Evolutionary conservation across 1,139 yeast genomes (phyloP).

Genomic region (Yamadazyma friedrichii): DNA sequence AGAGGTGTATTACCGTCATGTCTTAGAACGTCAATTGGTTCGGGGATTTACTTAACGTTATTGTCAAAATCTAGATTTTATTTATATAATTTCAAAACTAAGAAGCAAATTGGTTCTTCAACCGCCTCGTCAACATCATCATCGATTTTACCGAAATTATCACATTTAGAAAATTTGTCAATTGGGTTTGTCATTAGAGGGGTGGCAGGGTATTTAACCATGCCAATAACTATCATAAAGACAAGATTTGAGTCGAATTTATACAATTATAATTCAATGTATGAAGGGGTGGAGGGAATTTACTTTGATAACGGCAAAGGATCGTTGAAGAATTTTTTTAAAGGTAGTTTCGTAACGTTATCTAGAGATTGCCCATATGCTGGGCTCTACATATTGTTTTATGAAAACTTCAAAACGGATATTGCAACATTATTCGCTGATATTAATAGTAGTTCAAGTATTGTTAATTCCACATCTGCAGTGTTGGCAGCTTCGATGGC

Average conservation of each 20-base stretch:
- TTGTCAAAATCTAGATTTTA: constrained; percentile 60
- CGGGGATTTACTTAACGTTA: constrained; percentile 79
- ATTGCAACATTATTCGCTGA: constrained; percentile 21
- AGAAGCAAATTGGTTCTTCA: not conserved
- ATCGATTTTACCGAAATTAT: constrained; percentile 61
- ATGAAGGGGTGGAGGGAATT: constrained; percentile 61
- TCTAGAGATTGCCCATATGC: constrained; percentile 96
- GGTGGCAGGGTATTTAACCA: constrained; percentile 80
- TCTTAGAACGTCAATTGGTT: constrained; percentile 84
- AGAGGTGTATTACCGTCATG: constrained; percentile 93
- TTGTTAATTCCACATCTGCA: constrained; percentile 71
- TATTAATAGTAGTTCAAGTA: constrained; percentile 36
- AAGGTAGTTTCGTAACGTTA: constrained; percentile 85
- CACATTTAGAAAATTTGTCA: constrained; percentile 65
- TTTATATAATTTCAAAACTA: constrained; percentile 37
- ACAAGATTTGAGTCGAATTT: constrained; percentile 82
- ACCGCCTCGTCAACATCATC: constrained; percentile 20
- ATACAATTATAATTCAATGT: constrained; percentile 66
- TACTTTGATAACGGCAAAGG: constrained; percentile 37
- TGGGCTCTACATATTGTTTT: constrained; percentile 82
- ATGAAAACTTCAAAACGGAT: constrained; percentile 65
- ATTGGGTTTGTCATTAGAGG: constrained; percentile 84
- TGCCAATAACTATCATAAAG: constrained; percentile 96
- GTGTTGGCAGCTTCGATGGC: constrained; percentile 74
- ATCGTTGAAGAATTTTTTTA: constrained; percentile 65